Evolutionary conservation across 192 early-diverging fungal genomes (phyloP), one percentile per base, ranked within the genome.

Genomic region (Thamnidium elegans): DNA sequence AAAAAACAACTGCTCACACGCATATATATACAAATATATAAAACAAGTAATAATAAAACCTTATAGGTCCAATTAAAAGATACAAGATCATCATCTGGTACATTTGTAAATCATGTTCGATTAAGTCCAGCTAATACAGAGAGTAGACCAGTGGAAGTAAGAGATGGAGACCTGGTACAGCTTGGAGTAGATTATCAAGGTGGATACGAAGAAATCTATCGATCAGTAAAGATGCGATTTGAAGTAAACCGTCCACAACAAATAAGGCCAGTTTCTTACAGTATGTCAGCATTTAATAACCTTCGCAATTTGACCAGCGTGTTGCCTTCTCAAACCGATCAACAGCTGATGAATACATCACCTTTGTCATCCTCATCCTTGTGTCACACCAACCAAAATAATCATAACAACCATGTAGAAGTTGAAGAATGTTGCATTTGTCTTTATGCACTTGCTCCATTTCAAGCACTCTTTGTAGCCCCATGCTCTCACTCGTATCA

Each of bases 151-250:
- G 81, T 85, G 20, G 84, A 87, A 50, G 53, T 95, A 58, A 84
- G 87, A 55, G 85, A 90, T 71, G 90, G 90, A 10, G 93, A 95
- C 59, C 83, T 95, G 50, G 78, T 95, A 19, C 92, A 95, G 79
- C 76, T 95, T 39, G 93, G 93, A 32, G 87, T 93, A 14, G 93
- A 95, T 69, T 95, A 93, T 71, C 90, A 92, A 79, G 92, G 92
- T 30, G 79, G 90, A 26, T 72, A 76, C 20, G 87, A 92, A 66
- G 91, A 93, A 65, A 90, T 92, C 53, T 93, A 91, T 83, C 88
- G 90, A 79, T 90, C 87, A 55, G 89, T 93, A 0, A 85, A 89
- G 72, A 93, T 93, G 69, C 61, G 84, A 42, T 75, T 87, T 58
- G 85, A 89, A 67, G 76, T 85, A 19, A 83, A 87, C 68, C 78